phyloP scores from a whole-genome alignment of 805 yeast genomes.

The Gaillardinia entomophila region DNA sequence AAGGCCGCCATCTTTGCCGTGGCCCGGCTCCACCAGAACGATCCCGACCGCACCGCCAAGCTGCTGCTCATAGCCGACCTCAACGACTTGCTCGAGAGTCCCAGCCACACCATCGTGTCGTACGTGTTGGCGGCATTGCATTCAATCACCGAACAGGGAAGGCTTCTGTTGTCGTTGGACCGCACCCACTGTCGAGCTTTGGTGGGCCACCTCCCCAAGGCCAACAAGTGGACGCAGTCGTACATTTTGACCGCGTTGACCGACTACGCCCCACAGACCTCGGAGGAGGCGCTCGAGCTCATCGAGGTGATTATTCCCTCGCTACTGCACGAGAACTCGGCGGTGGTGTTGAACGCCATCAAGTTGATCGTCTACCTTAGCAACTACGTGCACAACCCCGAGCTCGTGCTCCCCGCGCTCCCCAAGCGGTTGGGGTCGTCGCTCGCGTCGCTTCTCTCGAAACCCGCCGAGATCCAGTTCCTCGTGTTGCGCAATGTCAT shows the following conservation, averaged over 20 bases:
- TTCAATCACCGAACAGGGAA: conserved; percentile 54
- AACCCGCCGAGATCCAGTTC: conserved; percentile 81
- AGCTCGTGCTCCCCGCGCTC: conserved; percentile 48
- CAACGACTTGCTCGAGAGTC: conserved; percentile 51
- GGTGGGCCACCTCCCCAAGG: conserved; percentile 26
- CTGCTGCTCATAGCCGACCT: conserved; percentile 42
- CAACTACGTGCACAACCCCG: conserved; percentile 61
- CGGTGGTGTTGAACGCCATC: conserved; percentile 74
- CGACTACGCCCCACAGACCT: conserved; percentile 63
- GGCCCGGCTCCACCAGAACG: conserved; percentile 58
- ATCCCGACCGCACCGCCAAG: conserved; percentile 39
- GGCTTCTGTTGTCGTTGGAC: conserved; percentile 50
- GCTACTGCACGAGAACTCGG: conserved; percentile 72
- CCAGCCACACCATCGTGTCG: conserved; percentile 56
- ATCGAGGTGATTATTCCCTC: conserved; percentile 64
- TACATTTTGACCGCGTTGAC: conserved; percentile 60
- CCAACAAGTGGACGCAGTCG: conserved; percentile 70
- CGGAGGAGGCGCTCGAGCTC: conserved; percentile 59
- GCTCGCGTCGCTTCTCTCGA: conserved; percentile 60
- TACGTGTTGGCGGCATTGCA: conserved; percentile 65
- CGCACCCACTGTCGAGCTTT: conserved; percentile 34
- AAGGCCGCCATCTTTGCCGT: conserved; percentile 67
- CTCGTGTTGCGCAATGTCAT: conserved; percentile 77
- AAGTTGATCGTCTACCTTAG: conserved; percentile 66
- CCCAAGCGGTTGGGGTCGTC: conserved; percentile 62